These are phyloP conservation scores for Macaranga tanarius DNA, from an alignment of 441 rosid genomes.

Conservation along the genomic window DNA sequence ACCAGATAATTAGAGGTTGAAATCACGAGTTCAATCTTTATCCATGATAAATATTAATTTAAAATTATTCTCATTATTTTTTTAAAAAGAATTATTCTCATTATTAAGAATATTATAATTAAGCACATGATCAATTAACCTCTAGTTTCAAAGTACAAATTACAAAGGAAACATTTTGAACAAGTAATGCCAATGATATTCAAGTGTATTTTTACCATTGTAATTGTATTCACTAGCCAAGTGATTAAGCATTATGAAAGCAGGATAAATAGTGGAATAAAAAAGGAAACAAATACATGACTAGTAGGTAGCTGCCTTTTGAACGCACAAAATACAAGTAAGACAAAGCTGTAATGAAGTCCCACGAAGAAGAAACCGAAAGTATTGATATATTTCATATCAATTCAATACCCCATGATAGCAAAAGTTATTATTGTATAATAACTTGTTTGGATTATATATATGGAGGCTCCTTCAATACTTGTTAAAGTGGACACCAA, in stretches of 20 bases:
- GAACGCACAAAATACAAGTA: no score
- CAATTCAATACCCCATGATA: neutral
- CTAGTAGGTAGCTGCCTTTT: no score
- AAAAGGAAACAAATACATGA: conserved; percentile 8
- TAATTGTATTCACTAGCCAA: neutral
- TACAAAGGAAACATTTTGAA: neutral
- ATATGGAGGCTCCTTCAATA: conserved; percentile 26
- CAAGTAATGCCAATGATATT: neutral
- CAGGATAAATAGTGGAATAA: conserved; percentile 14
- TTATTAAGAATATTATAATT: neutral
- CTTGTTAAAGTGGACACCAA: conserved; percentile 33
- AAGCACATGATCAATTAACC: neutral
- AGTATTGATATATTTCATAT: conserved; percentile 9
- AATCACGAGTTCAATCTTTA: no score
- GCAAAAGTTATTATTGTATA: conserved; percentile 21
- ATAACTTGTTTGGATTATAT: conserved; percentile 27
- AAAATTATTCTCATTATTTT: no score
- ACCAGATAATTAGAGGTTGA: no score
- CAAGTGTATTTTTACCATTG: neutral
- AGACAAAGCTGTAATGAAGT: no score
- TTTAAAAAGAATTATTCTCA: no score
- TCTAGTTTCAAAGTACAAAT: neutral
- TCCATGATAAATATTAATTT: no score
- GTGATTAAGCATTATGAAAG: neutral
- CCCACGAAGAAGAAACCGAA: neutral